Conservation (phyloP, 768 basidiomycete genomes). For the Lentinula guzmanii region DNA sequence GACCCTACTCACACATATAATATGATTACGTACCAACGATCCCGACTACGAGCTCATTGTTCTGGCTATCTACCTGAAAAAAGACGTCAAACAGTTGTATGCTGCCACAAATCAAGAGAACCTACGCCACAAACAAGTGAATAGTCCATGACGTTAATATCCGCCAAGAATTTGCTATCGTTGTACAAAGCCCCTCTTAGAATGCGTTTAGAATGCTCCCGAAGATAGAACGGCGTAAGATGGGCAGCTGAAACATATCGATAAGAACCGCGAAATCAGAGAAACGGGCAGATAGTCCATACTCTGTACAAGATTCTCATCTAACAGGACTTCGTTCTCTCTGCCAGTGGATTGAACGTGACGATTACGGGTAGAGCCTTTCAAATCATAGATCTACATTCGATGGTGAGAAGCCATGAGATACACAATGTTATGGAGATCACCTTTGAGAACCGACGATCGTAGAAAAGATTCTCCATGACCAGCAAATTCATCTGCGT, state of each 20-base stretch:
- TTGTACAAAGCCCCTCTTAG: constrained; percentile 87
- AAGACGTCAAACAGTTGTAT: neutral
- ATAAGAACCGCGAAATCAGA: constrained; percentile 6
- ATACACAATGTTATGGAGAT: neutral
- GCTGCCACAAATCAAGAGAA: neutral
- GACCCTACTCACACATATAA: neutral
- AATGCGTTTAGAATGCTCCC: constrained; percentile 95
- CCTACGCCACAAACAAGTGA: constrained; percentile 81
- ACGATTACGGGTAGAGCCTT: constrained; percentile 92
- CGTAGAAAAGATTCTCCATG: constrained; percentile 98
- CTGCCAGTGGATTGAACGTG: constrained; percentile 87
- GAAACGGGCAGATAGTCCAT: constrained; percentile 18
- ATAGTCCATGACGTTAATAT: constrained; percentile 97
- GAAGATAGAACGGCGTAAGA: constrained; percentile 84
- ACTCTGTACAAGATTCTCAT: constrained; percentile 96
- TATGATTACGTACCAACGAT: constrained; percentile 74
- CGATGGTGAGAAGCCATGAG: neutral
- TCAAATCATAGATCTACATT: constrained; percentile 87
- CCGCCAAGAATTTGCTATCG: constrained; percentile 91
- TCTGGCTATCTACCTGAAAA: constrained; percentile 69
- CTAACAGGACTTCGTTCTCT: constrained; percentile 90
- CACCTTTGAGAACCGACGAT: constrained; percentile 84
- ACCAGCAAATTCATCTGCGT: constrained; percentile 94
- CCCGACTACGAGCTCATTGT: constrained; percentile 89
- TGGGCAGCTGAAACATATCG: constrained; percentile 62